Percentiles rank a stretch among this genome's conserved stretches.
Evolutionary conservation across 176 grass and related monocot genomes (phyloP).

Genomic region (Puccinellia tenuiflora): DNA sequence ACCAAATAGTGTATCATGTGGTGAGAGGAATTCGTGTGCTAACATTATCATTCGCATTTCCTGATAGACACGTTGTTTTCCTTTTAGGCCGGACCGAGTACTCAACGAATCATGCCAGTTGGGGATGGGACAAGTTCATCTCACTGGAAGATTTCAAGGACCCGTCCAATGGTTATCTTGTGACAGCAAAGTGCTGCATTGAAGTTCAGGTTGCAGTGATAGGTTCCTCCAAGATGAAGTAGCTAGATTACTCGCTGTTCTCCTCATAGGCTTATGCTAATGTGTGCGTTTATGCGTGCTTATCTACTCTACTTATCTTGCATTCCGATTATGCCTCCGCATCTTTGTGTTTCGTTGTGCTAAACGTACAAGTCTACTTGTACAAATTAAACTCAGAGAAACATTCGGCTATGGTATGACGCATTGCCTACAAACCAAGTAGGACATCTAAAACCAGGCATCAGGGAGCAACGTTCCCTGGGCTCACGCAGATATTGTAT

Average conservation of each 20-base stretch:
- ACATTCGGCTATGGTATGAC: not conserved
- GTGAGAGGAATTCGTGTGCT: too few relatives aligned
- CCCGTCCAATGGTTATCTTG: slow-evolving; percentile 22
- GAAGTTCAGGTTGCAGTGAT: slow-evolving; percentile 4
- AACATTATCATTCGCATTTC: not conserved
- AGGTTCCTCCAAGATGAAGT: slow-evolving; percentile 25
- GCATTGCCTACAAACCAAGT: too few relatives aligned
- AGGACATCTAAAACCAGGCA: too few relatives aligned
- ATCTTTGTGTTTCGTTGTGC: not conserved
- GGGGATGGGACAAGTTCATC: slow-evolving; percentile 28
- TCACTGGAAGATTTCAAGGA: slow-evolving; percentile 26
- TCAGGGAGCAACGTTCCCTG: too few relatives aligned
- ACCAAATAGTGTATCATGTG: too few relatives aligned
- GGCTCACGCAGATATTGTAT: too few relatives aligned
- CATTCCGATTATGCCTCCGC: not conserved
- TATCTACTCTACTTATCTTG: not conserved
- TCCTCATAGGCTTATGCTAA: not conserved
- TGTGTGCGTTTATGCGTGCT: too few relatives aligned
- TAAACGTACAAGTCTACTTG: not conserved
- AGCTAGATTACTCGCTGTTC: not conserved
- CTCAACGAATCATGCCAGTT: not conserved
- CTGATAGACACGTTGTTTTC: not conserved
- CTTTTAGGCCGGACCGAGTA: slow-evolving; percentile 2
- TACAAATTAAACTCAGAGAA: too few relatives aligned
- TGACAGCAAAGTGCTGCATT: slow-evolving; percentile 26